Conservation (phyloP, 129 eudicot genomes). For the Apium graveolens region DNA sequence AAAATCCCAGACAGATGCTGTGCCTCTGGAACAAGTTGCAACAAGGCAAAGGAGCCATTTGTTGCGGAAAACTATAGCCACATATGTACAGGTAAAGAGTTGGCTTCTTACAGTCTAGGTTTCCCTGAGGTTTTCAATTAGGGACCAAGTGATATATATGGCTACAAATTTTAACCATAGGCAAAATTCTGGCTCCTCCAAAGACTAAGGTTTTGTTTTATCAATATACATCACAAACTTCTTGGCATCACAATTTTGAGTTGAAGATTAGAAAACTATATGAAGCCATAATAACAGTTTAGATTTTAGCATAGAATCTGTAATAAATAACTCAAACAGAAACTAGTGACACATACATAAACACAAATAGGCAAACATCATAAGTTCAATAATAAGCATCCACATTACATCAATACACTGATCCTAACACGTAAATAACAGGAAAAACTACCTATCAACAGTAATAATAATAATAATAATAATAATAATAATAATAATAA, state of each 20-base stretch:
- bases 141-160: not conserved
- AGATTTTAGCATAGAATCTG: not conserved
- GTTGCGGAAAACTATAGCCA: slow-evolving; percentile 13
- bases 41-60: slow-evolving; percentile 13
- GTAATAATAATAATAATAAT: not conserved
- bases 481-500: too few relatives aligned
- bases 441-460: not conserved
- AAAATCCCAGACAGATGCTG: slow-evolving; percentile 20
- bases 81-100: not conserved
- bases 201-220: not conserved
- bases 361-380: not conserved
- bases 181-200: not conserved
- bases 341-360: not conserved
- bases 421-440: not conserved
- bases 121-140: not conserved
- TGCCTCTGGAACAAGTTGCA: slow-evolving; percentile 23
- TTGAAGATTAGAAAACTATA: not conserved
- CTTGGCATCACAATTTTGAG: not conserved
- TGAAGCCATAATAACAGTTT: not conserved
- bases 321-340: not conserved
- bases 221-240: not conserved
- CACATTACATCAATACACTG: not conserved
- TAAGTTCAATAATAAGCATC: not conserved
- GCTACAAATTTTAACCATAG: not conserved
- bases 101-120: not conserved